Evolutionary conservation across 202 grass and related monocot species (phyloP), one percentile per base, ranked within the genome.

Genomic region (Schoenoplectus tabernaemontani): DNA sequence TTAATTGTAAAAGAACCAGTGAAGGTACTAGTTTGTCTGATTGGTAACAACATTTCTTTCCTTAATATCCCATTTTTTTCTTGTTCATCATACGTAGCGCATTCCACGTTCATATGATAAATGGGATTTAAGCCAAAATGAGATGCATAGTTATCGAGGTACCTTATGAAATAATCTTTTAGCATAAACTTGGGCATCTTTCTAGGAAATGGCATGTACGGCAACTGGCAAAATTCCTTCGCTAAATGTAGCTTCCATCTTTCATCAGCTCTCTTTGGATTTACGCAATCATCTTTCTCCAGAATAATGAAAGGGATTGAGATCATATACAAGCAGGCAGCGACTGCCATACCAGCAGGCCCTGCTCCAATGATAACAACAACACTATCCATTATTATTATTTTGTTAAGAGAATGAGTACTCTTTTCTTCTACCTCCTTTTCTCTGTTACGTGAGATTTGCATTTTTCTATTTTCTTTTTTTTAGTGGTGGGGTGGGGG

Each of bases 361-460:
- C 83, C 83, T 5, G 64, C 76, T 3, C 83, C 76, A 1, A 85
- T 63, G 4, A 85, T 85, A 0, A 85, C 22, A 8, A 50, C 28
- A 51, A 36, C 61, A 36, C 61, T 64, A 28, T 37, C 32, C 61
- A 64, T 64, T 9, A 9, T 44, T 44, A 7, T 44, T 60, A 9
- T 60, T 26, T 17, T 68, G 2, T 68, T 4, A 32, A 38, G 24
- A n/a, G n/a, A 66, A 66, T 32, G 1, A 33, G 11, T 33, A 66
- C 26, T 24, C 19, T 22, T 38, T 71, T 2, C 22, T 19, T 57
- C 17, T 57, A n/a, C 53, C 16, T n/a, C 3, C 20, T 60, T 30
- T 30, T 28, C 58, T 60, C 24, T 60, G n/a, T 60, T 28, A n/a
- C n/a, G 42, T 44, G 9, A 44, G 5, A 4, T 7, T 44, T 44